These are phyloP conservation scores for Neonectria sp. DNA, from an alignment of 2,329 filamentous ascomycete species.

Conservation along the genomic window DNA sequence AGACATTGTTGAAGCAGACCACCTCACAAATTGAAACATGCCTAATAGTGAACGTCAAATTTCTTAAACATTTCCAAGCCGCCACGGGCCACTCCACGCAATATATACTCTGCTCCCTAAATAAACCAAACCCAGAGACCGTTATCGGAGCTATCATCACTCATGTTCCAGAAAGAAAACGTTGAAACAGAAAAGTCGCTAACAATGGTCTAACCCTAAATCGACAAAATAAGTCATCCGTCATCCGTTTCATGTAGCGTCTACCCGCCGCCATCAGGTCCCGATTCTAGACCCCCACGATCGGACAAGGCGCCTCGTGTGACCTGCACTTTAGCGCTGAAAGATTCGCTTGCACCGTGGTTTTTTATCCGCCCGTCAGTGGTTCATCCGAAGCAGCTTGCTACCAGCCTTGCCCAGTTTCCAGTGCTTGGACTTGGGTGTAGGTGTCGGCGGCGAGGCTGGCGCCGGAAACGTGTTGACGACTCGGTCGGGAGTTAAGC, in stretches of 20 bases:
- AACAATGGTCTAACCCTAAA: neutral
- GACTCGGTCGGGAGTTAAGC: conserved; percentile 30
- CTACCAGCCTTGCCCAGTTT: conserved; percentile 51
- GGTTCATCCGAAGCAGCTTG: conserved; percentile 46
- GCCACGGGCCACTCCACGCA: neutral
- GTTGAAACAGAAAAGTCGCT: neutral
- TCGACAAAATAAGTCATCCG: conserved; percentile 9
- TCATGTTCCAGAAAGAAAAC: neutral
- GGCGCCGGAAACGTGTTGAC: conserved; percentile 42
- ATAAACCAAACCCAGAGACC: neutral
- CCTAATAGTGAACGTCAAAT: neutral
- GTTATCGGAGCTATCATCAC: neutral
- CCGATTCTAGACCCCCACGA: neutral
- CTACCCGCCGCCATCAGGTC: neutral
- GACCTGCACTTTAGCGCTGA: conserved; percentile 17
- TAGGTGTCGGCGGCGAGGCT: conserved; percentile 32
- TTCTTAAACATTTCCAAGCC: neutral
- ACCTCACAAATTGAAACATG: neutral
- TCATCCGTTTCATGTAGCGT: neutral
- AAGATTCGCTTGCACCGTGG: neutral
- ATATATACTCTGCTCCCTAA: neutral
- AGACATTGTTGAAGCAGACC: neutral
- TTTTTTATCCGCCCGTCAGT: conserved; percentile 30
- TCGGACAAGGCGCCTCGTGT: conserved; percentile 12
- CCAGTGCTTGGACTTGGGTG: conserved; percentile 41